Conservation (phyloP, 2,329 filamentous ascomycete genomes). For the Exophiala viscosa region DNA sequence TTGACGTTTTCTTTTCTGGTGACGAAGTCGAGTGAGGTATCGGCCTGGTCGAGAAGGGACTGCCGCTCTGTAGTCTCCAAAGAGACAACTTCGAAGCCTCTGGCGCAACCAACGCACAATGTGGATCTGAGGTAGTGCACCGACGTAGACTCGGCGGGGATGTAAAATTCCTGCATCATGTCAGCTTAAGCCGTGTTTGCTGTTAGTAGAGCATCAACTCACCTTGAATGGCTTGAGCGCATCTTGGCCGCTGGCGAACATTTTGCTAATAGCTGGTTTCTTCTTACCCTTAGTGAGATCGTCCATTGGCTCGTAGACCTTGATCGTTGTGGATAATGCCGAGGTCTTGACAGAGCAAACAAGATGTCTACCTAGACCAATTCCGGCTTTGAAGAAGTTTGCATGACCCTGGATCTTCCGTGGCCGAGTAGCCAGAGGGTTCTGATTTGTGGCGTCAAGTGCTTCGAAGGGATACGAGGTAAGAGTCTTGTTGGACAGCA, state of each 20-base stretch:
- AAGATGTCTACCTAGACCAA: conserved; percentile 87
- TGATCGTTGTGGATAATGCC: conserved; percentile 90
- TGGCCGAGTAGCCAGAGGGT: conserved; percentile 73
- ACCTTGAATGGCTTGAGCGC: conserved; percentile 90
- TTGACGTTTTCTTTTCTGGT: conserved; percentile 88
- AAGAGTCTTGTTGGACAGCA: conserved; percentile 88
- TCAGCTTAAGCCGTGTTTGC: conserved; percentile 20
- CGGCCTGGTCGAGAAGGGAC: conserved; percentile 91
- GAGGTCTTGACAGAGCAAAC: conserved; percentile 97
- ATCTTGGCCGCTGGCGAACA: conserved; percentile 91
- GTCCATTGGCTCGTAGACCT: conserved; percentile 98
- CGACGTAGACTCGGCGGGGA: conserved; percentile 94
- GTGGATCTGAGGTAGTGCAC: conserved; percentile 97
- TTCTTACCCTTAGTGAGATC: conserved; percentile 90
- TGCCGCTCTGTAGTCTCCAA: conserved; percentile 97
- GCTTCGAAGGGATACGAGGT: conserved; percentile 85
- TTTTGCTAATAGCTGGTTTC: conserved; percentile 90
- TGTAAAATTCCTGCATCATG: conserved; percentile 76
- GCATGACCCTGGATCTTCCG: conserved; percentile 97
- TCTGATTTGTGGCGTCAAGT: conserved; percentile 73
- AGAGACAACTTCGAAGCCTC: conserved; percentile 95
- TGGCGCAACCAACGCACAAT: conserved; percentile 89
- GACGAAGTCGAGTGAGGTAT: conserved; percentile 96
- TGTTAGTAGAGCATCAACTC: conserved; percentile 21
- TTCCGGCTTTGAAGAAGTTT: conserved; percentile 97